A percentile compares a stretch with the other conserved stretches of the same genome.
Conservation (phyloP, 1,284 basidiomycete species). For the Heliocybe sulcata region DNA sequence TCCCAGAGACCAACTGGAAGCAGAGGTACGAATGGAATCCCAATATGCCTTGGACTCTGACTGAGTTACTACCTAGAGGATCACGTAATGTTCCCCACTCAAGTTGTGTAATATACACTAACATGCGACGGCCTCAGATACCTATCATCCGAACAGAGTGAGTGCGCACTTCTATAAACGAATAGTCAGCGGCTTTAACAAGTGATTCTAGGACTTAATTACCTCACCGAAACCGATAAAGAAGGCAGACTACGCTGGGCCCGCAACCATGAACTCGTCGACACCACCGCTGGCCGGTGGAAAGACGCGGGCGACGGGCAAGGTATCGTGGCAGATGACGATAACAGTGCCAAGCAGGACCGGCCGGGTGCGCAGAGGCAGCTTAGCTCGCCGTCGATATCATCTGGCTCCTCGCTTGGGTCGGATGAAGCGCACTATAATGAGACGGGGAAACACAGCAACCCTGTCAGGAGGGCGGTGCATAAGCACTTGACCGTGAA, state of each 20-base stretch:
- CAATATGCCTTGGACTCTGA: too few species aligned
- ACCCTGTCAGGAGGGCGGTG: constrained; percentile 31
- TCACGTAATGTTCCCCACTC: constrained; percentile 37
- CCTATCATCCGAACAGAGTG: neutral
- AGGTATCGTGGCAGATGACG: constrained; percentile 46
- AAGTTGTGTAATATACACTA: neutral
- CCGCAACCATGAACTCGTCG: constrained; percentile 53
- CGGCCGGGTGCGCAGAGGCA: constrained; percentile 11
- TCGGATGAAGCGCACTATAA: constrained; percentile 41
- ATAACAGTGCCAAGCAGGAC: constrained; percentile 12
- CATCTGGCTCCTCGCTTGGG: constrained; percentile 12
- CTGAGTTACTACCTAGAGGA: constrained; percentile 28
- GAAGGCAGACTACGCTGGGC: constrained; percentile 71
- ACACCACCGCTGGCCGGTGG: constrained; percentile 57
- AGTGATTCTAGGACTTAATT: constrained; percentile 44
- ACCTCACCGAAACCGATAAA: constrained; percentile 55
- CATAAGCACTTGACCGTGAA: constrained; percentile 47
- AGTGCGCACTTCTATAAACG: neutral
- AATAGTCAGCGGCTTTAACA: neutral
- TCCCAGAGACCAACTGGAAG: constrained; percentile 60
- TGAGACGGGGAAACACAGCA: constrained; percentile 24
- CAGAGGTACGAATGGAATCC: constrained; percentile 34
- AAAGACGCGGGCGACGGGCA: constrained; percentile 51
- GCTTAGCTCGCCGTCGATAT: constrained; percentile 18
- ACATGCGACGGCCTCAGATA: neutral